Percentiles rank a stretch among this genome's conserved stretches.
Evolutionary conservation across 345 rosid species (phyloP).

Genomic region (Firmiana major): DNA sequence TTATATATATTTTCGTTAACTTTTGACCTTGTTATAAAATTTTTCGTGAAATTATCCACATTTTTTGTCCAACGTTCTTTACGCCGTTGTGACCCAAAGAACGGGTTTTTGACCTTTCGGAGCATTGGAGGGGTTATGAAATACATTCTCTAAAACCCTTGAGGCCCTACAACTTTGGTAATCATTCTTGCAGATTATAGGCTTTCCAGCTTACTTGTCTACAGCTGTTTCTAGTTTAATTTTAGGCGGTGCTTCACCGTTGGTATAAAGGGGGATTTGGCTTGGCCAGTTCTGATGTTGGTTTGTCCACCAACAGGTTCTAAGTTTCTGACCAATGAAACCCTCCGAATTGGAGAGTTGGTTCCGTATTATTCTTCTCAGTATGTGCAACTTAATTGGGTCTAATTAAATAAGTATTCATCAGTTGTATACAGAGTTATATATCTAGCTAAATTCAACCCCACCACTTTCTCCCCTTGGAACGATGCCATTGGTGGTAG

Average conservation of each 20-base stretch:
- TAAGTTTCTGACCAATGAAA: not conserved
- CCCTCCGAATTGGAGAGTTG: not conserved
- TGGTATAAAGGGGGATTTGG: not conserved
- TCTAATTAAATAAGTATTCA: not conserved
- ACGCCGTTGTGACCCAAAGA: not conserved
- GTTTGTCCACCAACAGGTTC: not conserved
- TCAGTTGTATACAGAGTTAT: not conserved
- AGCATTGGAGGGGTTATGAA: not conserved
- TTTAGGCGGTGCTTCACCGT: not conserved
- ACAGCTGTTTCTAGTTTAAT: not conserved
- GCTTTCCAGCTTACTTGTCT: not conserved
- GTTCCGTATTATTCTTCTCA: not conserved
- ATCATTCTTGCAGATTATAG: too few relatives aligned
- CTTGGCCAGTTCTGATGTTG: not conserved
- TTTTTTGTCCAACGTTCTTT: not conserved
- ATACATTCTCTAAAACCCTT: not conserved
- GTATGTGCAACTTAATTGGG: not conserved
- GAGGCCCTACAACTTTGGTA: not conserved
- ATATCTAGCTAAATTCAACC: not conserved
- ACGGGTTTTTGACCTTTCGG: not conserved
- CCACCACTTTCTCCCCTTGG: conserved; percentile 7
- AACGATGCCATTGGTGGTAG: not conserved
- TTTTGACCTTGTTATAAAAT: too few relatives aligned
- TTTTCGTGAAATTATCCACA: too few relatives aligned
- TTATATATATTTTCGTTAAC: too few relatives aligned